These are phyloP conservation scores for Turritis glabra DNA, from an alignment of 345 rosid genomes.

Conservation along the genomic window DNA sequence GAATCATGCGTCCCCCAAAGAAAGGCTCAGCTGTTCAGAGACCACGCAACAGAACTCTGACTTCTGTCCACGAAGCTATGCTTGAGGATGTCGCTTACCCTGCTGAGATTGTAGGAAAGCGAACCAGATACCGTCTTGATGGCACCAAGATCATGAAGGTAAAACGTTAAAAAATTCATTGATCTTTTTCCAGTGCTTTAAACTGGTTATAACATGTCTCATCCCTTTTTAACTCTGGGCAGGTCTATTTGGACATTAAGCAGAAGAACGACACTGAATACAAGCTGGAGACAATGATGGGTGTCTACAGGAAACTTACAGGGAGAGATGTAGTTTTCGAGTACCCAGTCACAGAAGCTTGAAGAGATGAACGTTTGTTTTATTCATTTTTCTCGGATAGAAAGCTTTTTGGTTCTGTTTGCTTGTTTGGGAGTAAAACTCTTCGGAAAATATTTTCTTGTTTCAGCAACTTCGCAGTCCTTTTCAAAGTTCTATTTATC, in stretches of 20 bases:
- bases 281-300: slow-evolving; percentile 73
- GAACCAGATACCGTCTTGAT: slow-evolving; percentile 72
- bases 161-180: not conserved
- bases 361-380: slow-evolving; percentile 36
- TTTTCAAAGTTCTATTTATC: not conserved
- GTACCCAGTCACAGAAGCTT: slow-evolving; percentile 62
- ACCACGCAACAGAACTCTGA: slow-evolving; percentile 79
- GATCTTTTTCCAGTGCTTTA: not conserved
- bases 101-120: slow-evolving; percentile 91
- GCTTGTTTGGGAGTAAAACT: slow-evolving; percentile 11
- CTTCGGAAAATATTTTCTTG: not conserved
- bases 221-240: not conserved
- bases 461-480: not conserved
- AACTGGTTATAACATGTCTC: not conserved
- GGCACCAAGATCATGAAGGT: slow-evolving; percentile 84
- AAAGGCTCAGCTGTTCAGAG: slow-evolving; percentile 89
- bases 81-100: slow-evolving; percentile 86
- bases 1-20: slow-evolving; percentile 87
- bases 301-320: slow-evolving; percentile 84
- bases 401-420: slow-evolving; percentile 13
- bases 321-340: slow-evolving; percentile 90
- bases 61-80: slow-evolving; percentile 77
- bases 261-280: slow-evolving; percentile 78
- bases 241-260: slow-evolving; percentile 82
- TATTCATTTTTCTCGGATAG: slow-evolving; percentile 28